A percentile compares a stretch with the other conserved stretches of the same genome.
Evolutionary conservation across 495 filamentous ascomycete genomes (phyloP).

Genomic region (Talaromyces liani): DNA sequence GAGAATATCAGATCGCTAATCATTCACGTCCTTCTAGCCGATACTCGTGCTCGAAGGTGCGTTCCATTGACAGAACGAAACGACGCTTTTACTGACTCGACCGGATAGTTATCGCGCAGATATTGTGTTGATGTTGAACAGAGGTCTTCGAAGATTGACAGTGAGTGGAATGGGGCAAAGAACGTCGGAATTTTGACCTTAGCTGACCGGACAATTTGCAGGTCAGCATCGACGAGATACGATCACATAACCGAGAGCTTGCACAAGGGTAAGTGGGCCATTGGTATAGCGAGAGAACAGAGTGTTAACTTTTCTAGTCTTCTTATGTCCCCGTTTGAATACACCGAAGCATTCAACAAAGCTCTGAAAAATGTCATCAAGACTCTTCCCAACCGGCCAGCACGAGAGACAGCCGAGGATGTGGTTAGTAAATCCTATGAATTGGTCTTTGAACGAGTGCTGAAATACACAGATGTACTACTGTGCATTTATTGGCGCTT

Average conservation of each 20-base stretch:
- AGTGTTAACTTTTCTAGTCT: constrained; percentile 38
- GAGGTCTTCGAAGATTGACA: constrained; percentile 63
- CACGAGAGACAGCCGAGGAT: constrained; percentile 53
- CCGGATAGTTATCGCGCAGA: constrained; percentile 63
- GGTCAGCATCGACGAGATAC: constrained; percentile 91
- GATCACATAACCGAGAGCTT: constrained; percentile 80
- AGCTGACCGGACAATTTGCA: constrained; percentile 18
- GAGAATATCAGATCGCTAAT: constrained; percentile 16
- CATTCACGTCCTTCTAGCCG: constrained; percentile 22
- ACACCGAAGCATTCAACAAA: constrained; percentile 73
- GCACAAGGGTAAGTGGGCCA: constrained; percentile 59
- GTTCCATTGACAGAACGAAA: constrained; percentile 10
- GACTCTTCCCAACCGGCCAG: constrained; percentile 59
- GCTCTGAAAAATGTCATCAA: constrained; percentile 84
- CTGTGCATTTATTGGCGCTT: constrained; percentile 89
- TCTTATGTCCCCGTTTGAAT: constrained; percentile 82
- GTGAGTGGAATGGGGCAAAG: constrained; percentile 25
- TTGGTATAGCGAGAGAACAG: background rate
- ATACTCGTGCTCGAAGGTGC: constrained; percentile 53
- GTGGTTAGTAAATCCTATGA: constrained; percentile 32
- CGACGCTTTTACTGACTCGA: background rate
- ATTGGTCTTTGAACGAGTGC: background rate
- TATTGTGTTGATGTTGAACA: constrained; percentile 89
- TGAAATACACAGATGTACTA: constrained; percentile 64
- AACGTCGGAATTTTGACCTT: background rate